A percentile compares a stretch with the other conserved stretches of the same genome.
Conservation (phyloP, 176 grass and related monocot species). For the Aegilops sharonensis region DNA sequence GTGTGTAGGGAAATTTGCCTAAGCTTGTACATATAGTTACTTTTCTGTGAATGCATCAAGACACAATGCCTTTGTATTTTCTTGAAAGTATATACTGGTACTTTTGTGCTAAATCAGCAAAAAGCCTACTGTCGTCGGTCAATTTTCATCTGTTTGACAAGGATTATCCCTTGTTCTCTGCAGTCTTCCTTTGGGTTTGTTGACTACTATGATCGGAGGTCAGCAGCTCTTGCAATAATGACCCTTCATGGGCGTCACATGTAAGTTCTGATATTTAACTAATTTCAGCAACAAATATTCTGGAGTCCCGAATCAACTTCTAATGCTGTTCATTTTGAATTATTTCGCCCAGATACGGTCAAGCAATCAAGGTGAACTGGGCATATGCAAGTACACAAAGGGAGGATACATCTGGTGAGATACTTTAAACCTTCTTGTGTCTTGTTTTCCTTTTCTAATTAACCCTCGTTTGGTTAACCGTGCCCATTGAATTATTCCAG, state of each 20-base stretch:
- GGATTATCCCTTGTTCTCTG: slow-evolving; percentile 19
- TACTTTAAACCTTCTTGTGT: background rate
- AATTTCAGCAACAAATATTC: slow-evolving; percentile 14
- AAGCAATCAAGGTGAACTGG: slow-evolving; percentile 92
- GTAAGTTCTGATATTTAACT: slow-evolving; percentile 39
- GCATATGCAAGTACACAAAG: slow-evolving; percentile 80
- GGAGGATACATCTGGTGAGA: slow-evolving; percentile 79
- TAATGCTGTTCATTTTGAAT: slow-evolving; percentile 7
- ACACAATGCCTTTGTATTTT: background rate
- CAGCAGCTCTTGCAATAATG: slow-evolving; percentile 77
- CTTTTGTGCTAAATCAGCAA: background rate
- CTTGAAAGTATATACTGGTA: background rate
- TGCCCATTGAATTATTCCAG: slow-evolving; percentile 53
- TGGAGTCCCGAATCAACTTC: background rate
- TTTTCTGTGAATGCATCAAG: background rate
- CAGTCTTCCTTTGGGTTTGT: slow-evolving; percentile 93
- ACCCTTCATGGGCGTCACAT: slow-evolving; percentile 73
- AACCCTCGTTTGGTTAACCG: slow-evolving; percentile 29
- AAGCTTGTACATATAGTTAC: background rate
- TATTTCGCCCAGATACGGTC: slow-evolving; percentile 59
- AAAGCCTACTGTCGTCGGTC: background rate
- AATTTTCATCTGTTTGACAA: slow-evolving; percentile 28
- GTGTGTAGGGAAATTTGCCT: background rate
- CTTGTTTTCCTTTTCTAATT: slow-evolving; percentile 23
- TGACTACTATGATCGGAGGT: slow-evolving; percentile 81